These are phyloP conservation scores for Petunia hybrid DNA, from an alignment of 305 asterid species.

Conservation along the genomic window DNA sequence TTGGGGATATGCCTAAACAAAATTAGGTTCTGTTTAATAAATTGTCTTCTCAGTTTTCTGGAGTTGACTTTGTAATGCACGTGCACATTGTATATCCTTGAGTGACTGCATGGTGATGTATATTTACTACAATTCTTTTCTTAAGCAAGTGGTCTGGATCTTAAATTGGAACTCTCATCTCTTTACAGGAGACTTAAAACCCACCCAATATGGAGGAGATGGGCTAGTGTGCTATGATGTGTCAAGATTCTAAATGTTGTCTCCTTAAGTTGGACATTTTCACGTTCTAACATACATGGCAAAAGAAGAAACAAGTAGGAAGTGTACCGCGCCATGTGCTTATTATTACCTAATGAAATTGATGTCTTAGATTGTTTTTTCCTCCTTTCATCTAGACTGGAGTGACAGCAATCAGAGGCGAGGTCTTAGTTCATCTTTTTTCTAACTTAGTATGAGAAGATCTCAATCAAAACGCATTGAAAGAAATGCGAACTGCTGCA, in stretches of 20 bases:
- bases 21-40: neutral
- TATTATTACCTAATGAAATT: neutral
- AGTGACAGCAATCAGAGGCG: conserved; percentile 14
- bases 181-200: conserved; percentile 20
- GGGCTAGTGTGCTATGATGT: conserved; percentile 12
- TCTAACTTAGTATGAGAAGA: neutral
- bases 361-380: neutral
- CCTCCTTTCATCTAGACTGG: neutral
- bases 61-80: neutral
- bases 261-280: neutral
- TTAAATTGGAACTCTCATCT: neutral
- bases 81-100: neutral
- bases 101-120: neutral
- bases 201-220: neutral
- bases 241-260: neutral
- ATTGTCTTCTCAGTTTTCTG: conserved; percentile 3
- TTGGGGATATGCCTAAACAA: neutral
- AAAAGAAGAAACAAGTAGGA: neutral
- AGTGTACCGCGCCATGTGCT: neutral
- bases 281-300: neutral
- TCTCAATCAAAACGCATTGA: neutral
- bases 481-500: conserved; percentile 16
- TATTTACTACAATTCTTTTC: neutral
- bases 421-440: conserved; percentile 3
- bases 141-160: neutral